A percentile compares a stretch with the other conserved stretches of the same genome.
These are phyloP conservation scores for Stemphylium vesicarium DNA, from an alignment of 2,329 filamentous ascomycete genomes.

Conservation along the genomic window DNA sequence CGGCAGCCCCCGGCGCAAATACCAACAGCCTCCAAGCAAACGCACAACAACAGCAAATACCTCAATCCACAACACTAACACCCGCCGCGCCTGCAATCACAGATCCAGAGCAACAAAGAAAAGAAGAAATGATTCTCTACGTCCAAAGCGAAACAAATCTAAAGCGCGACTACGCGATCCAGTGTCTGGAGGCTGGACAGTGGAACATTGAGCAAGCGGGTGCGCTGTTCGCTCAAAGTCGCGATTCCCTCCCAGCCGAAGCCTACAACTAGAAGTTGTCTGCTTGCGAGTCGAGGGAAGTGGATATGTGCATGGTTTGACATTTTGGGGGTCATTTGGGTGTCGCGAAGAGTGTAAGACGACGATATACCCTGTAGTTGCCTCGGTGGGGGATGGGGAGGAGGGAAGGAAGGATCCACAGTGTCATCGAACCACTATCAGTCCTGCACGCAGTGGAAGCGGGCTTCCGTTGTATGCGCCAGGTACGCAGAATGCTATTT, in stretches of 20 bases:
- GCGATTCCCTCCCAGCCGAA: slow-evolving; percentile 58
- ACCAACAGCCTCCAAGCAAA: slow-evolving; percentile 3
- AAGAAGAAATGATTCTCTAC: slow-evolving; percentile 72
- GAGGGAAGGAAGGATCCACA: no score
- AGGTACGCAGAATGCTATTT: no score
- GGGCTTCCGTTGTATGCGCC: no score
- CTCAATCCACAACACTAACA: slow-evolving; percentile 25
- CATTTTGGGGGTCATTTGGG: background rate
- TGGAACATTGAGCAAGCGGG: slow-evolving; percentile 83
- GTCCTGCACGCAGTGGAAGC: no score
- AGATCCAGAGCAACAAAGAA: slow-evolving; percentile 48
- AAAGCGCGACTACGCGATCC: slow-evolving; percentile 76
- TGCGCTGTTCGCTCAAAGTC: slow-evolving; percentile 75
- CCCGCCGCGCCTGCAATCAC: background rate
- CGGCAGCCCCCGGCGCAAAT: slow-evolving; percentile 1
- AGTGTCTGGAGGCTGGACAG: slow-evolving; percentile 78
- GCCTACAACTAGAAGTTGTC: slow-evolving; percentile 45
- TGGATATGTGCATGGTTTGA: background rate
- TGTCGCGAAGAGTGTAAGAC: background rate
- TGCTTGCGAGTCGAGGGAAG: background rate
- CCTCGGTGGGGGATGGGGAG: no score
- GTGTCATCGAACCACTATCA: background rate
- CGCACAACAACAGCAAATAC: slow-evolving; percentile 6
- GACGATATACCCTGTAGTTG: background rate
- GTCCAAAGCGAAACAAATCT: slow-evolving; percentile 80